These are phyloP conservation scores for Adansonia grandidieri DNA, from an alignment of 441 rosid genomes.

Conservation along the genomic window DNA sequence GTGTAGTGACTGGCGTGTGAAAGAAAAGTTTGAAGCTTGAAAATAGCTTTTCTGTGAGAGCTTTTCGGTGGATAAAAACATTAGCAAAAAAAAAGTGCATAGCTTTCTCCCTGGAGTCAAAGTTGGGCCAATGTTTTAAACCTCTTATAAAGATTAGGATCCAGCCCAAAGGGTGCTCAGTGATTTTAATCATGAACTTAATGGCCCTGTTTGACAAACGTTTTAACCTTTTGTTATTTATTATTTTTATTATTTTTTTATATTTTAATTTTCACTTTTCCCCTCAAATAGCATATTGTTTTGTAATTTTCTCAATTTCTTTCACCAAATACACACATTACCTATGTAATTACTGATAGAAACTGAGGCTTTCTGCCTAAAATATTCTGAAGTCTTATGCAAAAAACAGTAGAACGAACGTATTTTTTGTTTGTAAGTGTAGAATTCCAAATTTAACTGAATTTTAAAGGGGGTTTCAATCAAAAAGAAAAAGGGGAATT, in stretches of 20 bases:
- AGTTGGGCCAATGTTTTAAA: not conserved
- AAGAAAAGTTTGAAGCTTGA: not conserved
- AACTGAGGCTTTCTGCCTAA: too few species aligned
- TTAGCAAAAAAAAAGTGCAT: not conserved
- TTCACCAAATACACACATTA: not conserved
- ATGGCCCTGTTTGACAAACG: not conserved
- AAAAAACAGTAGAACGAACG: not conserved
- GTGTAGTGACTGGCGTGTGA: not conserved
- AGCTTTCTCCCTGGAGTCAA: not conserved
- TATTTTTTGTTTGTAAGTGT: not conserved
- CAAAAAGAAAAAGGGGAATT: not conserved
- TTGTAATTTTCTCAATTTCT: too few species aligned
- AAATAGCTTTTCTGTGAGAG: not conserved
- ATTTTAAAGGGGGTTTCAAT: not conserved
- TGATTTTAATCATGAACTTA: not conserved
- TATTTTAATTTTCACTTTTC: too few species aligned
- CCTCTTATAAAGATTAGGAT: not conserved
- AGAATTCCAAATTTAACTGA: not conserved
- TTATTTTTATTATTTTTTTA: too few species aligned
- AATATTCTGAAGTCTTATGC: too few species aligned
- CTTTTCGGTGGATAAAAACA: not conserved
- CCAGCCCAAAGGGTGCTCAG: not conserved
- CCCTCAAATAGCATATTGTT: too few species aligned
- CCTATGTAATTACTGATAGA: too few species aligned
- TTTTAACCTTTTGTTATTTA: too few species aligned